Conservation (phyloP, 371 early-diverging fungal genomes). For the Mortierella sp. region DNA sequence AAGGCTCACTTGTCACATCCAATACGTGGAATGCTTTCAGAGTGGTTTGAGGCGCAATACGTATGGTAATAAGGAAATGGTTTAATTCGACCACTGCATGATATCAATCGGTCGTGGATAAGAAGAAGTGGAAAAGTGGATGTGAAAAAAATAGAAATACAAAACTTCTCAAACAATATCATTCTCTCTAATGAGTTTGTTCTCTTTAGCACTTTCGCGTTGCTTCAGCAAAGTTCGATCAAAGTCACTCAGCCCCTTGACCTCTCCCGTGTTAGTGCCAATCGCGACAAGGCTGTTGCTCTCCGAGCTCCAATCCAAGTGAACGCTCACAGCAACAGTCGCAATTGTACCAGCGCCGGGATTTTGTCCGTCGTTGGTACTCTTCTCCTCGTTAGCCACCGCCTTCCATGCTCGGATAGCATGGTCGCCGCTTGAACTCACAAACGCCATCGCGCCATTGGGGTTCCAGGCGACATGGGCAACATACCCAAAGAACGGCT, state of each 20-base stretch:
- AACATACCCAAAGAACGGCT: neutral
- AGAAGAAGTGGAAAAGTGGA: too few species aligned
- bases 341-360: neutral
- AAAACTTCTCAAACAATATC: neutral
- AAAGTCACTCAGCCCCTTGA: neutral
- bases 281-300: neutral
- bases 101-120: too few species aligned
- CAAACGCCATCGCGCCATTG: neutral
- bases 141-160: neutral
- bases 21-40: too few species aligned
- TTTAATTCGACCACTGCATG: too few species aligned
- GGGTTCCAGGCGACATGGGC: neutral
- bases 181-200: neutral
- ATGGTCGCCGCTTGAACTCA: neutral
- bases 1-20: too few species aligned
- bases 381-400: neutral
- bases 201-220: neutral
- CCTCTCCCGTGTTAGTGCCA: neutral
- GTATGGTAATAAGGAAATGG: too few species aligned
- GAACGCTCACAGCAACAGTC: neutral
- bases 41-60: too few species aligned
- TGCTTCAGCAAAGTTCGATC: neutral
- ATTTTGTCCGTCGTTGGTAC: neutral
- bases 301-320: neutral
- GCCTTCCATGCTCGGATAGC: neutral